Conservation (phyloP, 2,329 filamentous ascomycete genomes). For the Trichoderma sp. region DNA sequence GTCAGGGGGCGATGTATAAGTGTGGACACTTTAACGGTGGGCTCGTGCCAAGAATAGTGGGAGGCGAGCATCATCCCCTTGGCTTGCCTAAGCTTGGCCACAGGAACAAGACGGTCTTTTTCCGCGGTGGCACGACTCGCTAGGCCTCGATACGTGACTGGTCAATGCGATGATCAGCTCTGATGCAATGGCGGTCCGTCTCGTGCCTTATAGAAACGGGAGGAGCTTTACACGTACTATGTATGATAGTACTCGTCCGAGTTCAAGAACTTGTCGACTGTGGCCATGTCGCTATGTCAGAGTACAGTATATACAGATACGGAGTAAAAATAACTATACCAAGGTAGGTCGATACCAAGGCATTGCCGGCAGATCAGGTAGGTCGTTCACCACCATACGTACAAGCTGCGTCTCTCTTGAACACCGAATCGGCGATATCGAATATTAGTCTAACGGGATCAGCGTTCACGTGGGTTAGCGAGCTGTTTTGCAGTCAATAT, state of each 20-base stretch:
- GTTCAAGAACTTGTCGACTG: not conserved
- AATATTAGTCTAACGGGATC: not conserved
- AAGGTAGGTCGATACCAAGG: not conserved
- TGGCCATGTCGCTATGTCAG: not conserved
- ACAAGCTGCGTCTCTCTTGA: not conserved
- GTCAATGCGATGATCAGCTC: not conserved
- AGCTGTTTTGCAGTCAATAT: not conserved
- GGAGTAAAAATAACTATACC: not conserved
- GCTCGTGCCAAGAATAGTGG: constrained; percentile 1
- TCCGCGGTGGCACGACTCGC: constrained; percentile 4
- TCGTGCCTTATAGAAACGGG: not conserved
- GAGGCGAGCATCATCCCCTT: not conserved
- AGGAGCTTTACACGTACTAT: not conserved
- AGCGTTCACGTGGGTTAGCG: constrained; percentile 5
- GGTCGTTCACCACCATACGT: not conserved
- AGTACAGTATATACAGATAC: too few relatives aligned
- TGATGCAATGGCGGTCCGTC: not conserved
- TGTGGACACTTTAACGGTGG: constrained; percentile 7
- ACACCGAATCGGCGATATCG: not conserved
- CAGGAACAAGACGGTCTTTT: not conserved
- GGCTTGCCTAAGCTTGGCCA: not conserved
- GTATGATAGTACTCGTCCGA: not conserved
- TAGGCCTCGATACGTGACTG: not conserved
- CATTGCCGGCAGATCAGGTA: not conserved
- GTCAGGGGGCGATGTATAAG: not conserved